Conservation (phyloP, 2,329 filamentous ascomycete species). For the Phoma sp. region DNA sequence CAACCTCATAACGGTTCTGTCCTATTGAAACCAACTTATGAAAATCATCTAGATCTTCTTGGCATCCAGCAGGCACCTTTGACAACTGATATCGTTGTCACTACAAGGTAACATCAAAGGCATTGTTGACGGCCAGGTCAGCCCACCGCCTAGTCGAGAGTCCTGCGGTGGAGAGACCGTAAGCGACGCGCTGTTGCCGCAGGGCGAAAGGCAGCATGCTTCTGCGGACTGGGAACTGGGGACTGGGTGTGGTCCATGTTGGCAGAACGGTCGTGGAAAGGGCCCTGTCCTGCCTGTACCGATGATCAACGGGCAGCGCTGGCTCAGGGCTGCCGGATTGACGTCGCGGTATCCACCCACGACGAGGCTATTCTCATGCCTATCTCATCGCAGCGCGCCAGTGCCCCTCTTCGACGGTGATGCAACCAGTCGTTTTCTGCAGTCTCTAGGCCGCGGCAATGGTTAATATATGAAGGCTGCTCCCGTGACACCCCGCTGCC, state of each 20-base stretch:
- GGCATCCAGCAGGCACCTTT: slow-evolving; percentile 24
- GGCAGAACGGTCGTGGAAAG: slow-evolving; percentile 22
- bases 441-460: slow-evolving; percentile 24
- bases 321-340: slow-evolving; percentile 33
- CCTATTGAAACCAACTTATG: slow-evolving; percentile 30
- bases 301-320: slow-evolving; percentile 27
- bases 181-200: slow-evolving; percentile 20
- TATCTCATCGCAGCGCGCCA: slow-evolving; percentile 2
- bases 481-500: slow-evolving; percentile 37
- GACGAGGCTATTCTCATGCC: slow-evolving; percentile 20
- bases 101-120: slow-evolving; percentile 20
- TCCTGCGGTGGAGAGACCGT: slow-evolving; percentile 23
- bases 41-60: slow-evolving; percentile 44
- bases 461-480: slow-evolving; percentile 24
- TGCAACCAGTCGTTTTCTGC: slow-evolving; percentile 23
- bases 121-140: slow-evolving; percentile 10
- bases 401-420: slow-evolving; percentile 23
- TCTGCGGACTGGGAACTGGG: background rate
- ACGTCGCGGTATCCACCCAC: slow-evolving; percentile 39
- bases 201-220: slow-evolving; percentile 5
- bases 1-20: slow-evolving; percentile 25
- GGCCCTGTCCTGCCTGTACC: slow-evolving; percentile 9
- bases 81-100: slow-evolving; percentile 19
- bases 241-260: slow-evolving; percentile 9
- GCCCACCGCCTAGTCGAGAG: slow-evolving; percentile 8